Evolutionary conservation across 371 early-diverging fungal genomes (phyloP), one percentile per base, ranked within the genome.

Genomic region (Nosema granulosis): DNA sequence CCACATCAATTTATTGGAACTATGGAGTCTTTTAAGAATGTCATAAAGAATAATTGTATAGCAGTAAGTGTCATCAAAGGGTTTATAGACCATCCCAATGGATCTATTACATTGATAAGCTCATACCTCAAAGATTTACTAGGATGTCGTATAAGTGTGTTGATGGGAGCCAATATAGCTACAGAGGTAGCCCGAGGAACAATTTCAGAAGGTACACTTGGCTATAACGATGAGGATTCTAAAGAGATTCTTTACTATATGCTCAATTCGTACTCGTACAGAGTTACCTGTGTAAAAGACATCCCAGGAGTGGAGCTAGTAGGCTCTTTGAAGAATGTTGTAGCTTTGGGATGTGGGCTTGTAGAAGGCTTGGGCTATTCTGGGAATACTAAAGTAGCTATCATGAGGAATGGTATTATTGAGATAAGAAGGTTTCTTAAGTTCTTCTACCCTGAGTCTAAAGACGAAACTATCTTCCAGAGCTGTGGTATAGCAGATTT

Each of bases 131-230:
- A 88, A 71, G 88, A 90, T 54, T 83, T 87, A 18, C 87, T 96
- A 28, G 85, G 84, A 29, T 87, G 95, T 59, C 88, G 89, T 29
- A 89, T 92, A 20, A 88, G 90, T 50, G 92, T 92, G 20, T 84
- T 97, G 49, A 93, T 92, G 88, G 99, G 99, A 43, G 97, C 99
- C 58, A 98, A 98, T 85, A 95, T 98, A 85, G 96, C 98, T 31
- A 88, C 87, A 71, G 96, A 96, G 79, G 92, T 98, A 28, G 95
- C 96, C 0, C 86, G 88, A 80, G 93, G 92, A 74, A 86, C 91
- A 80, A 92, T 95, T 82, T 92, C 92, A 84, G 98, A 98, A 84
- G 90, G 93, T 1, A 96, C 97, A 0, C 43, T 86, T 18, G 88
- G 88, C n/a, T 94, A 90, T 85, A 71, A 80, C 24, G 84, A 87